Evolutionary conservation across 371 early-diverging fungal genomes (phyloP).

Genomic region (Batrachochytrium dendrobatidis): DNA sequence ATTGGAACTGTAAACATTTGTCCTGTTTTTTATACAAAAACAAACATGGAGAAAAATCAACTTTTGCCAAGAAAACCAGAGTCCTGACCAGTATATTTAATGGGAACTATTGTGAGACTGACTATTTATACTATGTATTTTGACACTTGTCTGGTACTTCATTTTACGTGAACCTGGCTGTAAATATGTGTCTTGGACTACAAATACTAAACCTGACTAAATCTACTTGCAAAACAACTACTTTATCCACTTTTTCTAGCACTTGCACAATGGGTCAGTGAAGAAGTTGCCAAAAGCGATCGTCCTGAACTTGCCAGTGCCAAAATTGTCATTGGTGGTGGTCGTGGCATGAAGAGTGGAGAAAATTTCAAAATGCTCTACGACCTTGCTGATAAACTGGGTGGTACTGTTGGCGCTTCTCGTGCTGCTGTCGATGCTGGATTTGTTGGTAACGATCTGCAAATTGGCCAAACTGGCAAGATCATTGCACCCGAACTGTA

Average conservation of each 20-base stretch:
- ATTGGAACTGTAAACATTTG: too few species aligned
- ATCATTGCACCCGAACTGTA: constrained; percentile 95
- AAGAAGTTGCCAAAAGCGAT: constrained; percentile 89
- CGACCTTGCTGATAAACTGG: constrained; percentile 89
- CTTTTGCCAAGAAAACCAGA: too few species aligned
- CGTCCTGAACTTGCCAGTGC: constrained; percentile 90
- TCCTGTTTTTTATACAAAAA: too few species aligned
- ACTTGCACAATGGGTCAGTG: constrained; percentile 82
- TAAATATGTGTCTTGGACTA: too few species aligned
- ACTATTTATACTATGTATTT: constrained; percentile 10
- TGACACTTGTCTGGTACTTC: too few species aligned
- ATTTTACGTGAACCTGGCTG: too few species aligned
- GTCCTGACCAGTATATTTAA: too few species aligned
- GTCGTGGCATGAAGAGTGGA: constrained; percentile 93
- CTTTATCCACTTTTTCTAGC: too few species aligned
- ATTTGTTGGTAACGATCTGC: constrained; percentile 90
- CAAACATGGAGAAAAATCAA: too few species aligned
- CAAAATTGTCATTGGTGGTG: constrained; percentile 87
- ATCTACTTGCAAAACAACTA: too few species aligned
- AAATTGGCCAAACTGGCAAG: constrained; percentile 98
- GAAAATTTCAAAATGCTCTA: constrained; percentile 93
- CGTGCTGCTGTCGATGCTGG: constrained; percentile 98
- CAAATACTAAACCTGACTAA: too few species aligned
- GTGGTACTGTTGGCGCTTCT: constrained; percentile 93
- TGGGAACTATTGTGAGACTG: too few species aligned